phyloP scores from a whole-genome alignment of 2,329 filamentous ascomycete genomes.

The Thielaviopsis cerberus region DNA sequence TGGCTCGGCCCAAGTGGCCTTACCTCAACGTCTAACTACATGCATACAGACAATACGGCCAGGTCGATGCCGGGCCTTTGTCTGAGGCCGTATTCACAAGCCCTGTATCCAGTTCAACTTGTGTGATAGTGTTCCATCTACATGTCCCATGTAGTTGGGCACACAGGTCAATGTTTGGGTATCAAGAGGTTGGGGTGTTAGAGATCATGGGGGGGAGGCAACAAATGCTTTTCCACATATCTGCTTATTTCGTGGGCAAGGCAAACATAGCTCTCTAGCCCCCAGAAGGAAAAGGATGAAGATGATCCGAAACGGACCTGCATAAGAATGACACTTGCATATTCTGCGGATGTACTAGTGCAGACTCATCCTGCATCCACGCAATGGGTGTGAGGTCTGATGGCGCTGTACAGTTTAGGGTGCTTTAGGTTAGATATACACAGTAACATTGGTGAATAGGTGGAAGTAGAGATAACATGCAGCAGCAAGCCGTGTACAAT shows the following conservation, averaged over 20 bases:
- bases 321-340: background rate
- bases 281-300: background rate
- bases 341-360: background rate
- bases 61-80: background rate
- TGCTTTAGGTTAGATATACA: too few species aligned
- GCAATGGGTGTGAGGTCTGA: background rate
- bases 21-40: background rate
- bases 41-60: background rate
- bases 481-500: too few species aligned
- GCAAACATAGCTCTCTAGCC: background rate
- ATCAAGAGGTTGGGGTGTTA: background rate
- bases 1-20: too few species aligned
- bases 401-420: too few species aligned
- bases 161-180: background rate
- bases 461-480: too few species aligned
- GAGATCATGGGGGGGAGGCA: background rate
- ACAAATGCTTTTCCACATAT: background rate
- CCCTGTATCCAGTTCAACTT: background rate
- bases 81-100: background rate
- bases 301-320: background rate
- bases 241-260: background rate
- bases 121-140: background rate
- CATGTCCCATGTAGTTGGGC: background rate
- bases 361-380: background rate
- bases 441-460: too few species aligned